Evolutionary conservation across 371 early-diverging fungal genomes (phyloP), one percentile per base, ranked within the genome.

Genomic region (Phascolomyces articulosus): DNA sequence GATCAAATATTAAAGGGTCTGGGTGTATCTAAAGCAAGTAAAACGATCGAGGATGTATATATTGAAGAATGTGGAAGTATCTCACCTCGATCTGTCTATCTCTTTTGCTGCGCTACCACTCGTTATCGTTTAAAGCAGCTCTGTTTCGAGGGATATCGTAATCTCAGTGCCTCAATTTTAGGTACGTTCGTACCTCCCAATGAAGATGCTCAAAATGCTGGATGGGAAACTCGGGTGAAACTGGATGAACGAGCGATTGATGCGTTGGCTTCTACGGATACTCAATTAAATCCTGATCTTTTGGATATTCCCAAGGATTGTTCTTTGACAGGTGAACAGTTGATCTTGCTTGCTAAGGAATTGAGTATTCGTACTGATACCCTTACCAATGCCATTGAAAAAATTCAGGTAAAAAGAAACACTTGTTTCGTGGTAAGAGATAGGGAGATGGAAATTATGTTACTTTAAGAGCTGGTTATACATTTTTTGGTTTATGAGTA

Each of bases 1-100:
- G 69, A 64, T 3, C n/a, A 48, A 3, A 56, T 55, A 6, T 40
- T 56, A 34, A 28, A 40, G 6, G 44, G 13, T 8, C 48, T 64
- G 15, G 27, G 20, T 4, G 0, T 40, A 9, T 20, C 28, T 3
- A 20, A 21, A 47, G 13, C 55, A 20, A 21, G 55, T 49, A 1
- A 56, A 13, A 63, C 60, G 2, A 15, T 70, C 0, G 31, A 23
- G 38, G 48, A 56, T 7, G 23, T 77, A 3, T 59, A 69, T 29
- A 51, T 77, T 4, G 62, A 69, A 9, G n/a, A 54, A 1, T 71
- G 68, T 31, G 77, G 77, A 0, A 20, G 34, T 0, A 28, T 77
- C 0, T 7, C 23, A 2, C 63, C 68, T 11, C 55, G 26, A 7
- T 65, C 72, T 18, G 63, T 73, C 2, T 69, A 71, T 24, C 13